Evolutionary conservation across 164 flowering plant species (phyloP), one percentile per base, ranked within the genome.

Genomic region (Sextonia rubra): DNA sequence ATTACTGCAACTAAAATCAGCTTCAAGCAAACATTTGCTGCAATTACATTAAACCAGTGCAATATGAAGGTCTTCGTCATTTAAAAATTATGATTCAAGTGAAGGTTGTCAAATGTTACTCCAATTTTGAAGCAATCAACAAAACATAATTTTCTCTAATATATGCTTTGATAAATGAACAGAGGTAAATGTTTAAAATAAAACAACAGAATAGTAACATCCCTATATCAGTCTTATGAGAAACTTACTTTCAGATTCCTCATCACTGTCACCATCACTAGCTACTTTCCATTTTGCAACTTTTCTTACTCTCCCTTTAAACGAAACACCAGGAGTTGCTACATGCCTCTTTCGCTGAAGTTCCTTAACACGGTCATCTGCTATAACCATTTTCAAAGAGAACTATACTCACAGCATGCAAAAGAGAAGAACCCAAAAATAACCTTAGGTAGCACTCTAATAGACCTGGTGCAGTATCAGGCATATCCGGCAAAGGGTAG

Each of bases 401-500:
- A 22, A 69, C 69, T 25, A 27, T 52, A 52, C 5, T 20, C 3
- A 66, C 27, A 55, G 6, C 62, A 74, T 11, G 68, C 27, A 69
- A 8, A 14, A 47, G n/a, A 37, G 44, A 18, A 70, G 55, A 25
- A 12, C 37, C 17, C 22, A 18, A 30, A 60, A 37, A 18, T 24
- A 8, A 32, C 44, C 65, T 44, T 37, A 24, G 11, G 30, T 23
- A 30, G 52, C 52, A 56, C 26, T 37, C 44, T 64, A 20, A 64
- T 24, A 64, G 24, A 91, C 98, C 99, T 75, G 85, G 74, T 11
- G 79, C 75, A 67, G 90, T 76, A 52, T 93, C 94, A 76, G 99
- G 99, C 77, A 87, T 85, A 47, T 85, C 92, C 75, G 99, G 99
- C 80, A 95, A 80, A 64, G 99, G 99, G 66, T 95, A 95, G 75